Percentiles rank a stretch among this genome's conserved stretches.
These are phyloP conservation scores for Hypholoma fasciculare DNA, from an alignment of 768 basidiomycete genomes.

Conservation along the genomic window DNA sequence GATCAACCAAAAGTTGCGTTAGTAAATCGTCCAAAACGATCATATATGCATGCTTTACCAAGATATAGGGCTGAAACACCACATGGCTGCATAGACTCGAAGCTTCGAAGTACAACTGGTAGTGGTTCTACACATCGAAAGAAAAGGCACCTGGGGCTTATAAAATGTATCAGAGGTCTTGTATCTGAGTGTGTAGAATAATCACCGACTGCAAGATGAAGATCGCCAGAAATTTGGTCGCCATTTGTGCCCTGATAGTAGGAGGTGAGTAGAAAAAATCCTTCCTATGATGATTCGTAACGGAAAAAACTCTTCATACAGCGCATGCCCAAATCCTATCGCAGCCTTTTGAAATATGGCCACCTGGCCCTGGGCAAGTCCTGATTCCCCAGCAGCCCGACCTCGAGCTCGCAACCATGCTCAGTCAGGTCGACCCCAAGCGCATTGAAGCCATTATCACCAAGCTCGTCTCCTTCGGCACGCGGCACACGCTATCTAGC, in stretches of 20 bases:
- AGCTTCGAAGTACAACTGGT: too few relatives aligned
- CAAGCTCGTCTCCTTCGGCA: constrained; percentile 57
- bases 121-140: too few relatives aligned
- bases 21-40: background rate
- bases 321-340: constrained; percentile 16
- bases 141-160: background rate
- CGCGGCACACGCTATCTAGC: constrained; percentile 50
- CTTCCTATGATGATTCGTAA: background rate
- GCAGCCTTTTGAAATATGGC: constrained; percentile 33
- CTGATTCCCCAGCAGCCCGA: constrained; percentile 45
- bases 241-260: background rate
- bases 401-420: constrained; percentile 42
- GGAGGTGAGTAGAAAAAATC: background rate
- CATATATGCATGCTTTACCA: background rate
- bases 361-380: constrained; percentile 45
- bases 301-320: background rate
- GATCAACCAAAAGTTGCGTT: background rate
- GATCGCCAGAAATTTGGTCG: background rate
- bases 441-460: constrained; percentile 47
- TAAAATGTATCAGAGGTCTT: background rate
- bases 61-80: background rate
- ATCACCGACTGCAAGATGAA: background rate
- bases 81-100: too few relatives aligned
- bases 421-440: constrained; percentile 42
- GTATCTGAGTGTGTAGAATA: background rate